Percentiles rank a stretch among this genome's conserved stretches.
Conservation (phyloP, 23 red algal genomes). For the Gracilaria caudata region DNA sequence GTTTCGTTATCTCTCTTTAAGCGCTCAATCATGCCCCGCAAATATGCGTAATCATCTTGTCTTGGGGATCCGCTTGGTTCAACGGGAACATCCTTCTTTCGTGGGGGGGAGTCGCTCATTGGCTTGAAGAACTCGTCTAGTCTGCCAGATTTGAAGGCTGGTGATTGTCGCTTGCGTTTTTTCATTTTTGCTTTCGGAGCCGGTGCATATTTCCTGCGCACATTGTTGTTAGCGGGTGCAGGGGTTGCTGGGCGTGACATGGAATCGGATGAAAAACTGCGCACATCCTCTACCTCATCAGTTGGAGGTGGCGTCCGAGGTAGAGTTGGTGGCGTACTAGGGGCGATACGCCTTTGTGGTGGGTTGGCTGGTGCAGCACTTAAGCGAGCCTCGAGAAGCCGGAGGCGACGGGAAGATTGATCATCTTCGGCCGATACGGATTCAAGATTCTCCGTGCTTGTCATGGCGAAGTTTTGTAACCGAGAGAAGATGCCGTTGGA, state of each 20-base stretch:
- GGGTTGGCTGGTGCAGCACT: slow-evolving; percentile 15
- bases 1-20: slow-evolving; percentile 39
- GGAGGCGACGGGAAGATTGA: slow-evolving; percentile 26
- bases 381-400: slow-evolving; percentile 62
- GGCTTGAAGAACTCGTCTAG: slow-evolving; percentile 67
- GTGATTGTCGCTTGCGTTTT: slow-evolving; percentile 47
- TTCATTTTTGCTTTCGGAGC: slow-evolving; percentile 34
- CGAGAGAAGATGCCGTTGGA: background rate
- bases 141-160: slow-evolving; percentile 24
- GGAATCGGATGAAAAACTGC: slow-evolving; percentile 58
- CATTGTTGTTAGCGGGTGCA: slow-evolving; percentile 4
- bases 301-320: slow-evolving; percentile 31
- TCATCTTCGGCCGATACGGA: slow-evolving; percentile 6
- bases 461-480: background rate
- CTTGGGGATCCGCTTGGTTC: background rate
- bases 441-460: slow-evolving; percentile 2
- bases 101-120: slow-evolving; percentile 1
- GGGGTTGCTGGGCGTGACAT: slow-evolving; percentile 22
- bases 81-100: slow-evolving; percentile 20
- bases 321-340: background rate
- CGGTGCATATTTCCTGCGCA: slow-evolving; percentile 40
- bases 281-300: slow-evolving; percentile 54
- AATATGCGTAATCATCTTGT: slow-evolving; percentile 26
- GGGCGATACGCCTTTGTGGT: slow-evolving; percentile 13
- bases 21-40: slow-evolving; percentile 38